Evolutionary conservation across 169 alveolate genomes (phyloP).

Genomic region (Amoebophrya sp.): DNA sequence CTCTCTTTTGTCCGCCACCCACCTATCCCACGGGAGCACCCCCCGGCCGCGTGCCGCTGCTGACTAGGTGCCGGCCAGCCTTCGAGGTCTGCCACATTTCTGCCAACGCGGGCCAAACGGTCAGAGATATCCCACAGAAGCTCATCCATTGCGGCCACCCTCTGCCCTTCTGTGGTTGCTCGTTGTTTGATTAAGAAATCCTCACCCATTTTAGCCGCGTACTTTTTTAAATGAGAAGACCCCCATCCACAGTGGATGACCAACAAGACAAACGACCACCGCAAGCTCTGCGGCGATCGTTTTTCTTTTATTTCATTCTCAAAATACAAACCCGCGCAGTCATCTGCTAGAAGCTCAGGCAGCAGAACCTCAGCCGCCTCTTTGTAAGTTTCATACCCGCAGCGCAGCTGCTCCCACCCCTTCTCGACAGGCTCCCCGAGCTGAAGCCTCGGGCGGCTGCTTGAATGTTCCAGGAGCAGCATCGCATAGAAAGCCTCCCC

Average conservation of each 20-base stretch:
- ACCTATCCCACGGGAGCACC: too few species aligned
- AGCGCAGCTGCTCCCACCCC: background rate
- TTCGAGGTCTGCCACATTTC: background rate
- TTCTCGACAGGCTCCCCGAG: background rate
- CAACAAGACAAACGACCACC: background rate
- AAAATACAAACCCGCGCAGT: background rate
- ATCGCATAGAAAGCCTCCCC: background rate
- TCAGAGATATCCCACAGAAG: background rate
- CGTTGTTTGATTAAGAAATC: background rate
- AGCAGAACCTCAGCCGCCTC: background rate
- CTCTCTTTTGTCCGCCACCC: background rate
- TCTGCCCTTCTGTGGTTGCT: background rate
- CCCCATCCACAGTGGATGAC: background rate
- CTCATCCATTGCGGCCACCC: background rate
- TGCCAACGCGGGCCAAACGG: background rate
- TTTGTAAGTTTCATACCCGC: background rate
- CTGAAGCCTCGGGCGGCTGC: background rate
- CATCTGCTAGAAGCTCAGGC: background rate
- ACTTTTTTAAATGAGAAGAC: background rate
- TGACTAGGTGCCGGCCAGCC: too few species aligned
- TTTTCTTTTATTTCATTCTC: background rate
- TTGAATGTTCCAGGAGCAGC: background rate
- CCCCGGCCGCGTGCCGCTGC: too few species aligned
- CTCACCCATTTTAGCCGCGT: background rate
- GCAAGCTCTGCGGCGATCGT: background rate